These are phyloP conservation scores for Cicer arietinum DNA, from an alignment of 306 rosid genomes.

Conservation along the genomic window DNA sequence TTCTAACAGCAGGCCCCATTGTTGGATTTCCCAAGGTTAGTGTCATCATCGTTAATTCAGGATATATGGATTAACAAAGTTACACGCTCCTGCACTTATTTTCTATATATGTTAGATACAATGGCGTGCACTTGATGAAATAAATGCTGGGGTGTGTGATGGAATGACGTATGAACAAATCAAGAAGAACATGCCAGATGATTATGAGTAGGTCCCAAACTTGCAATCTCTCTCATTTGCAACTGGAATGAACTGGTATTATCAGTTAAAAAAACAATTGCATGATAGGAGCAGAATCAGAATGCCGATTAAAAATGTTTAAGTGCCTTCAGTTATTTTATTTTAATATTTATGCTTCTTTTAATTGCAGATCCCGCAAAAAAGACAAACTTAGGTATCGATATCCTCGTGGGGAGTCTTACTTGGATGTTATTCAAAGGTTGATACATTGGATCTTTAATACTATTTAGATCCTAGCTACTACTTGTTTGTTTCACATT, in stretches of 20 bases:
- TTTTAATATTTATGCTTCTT: slow-evolving; percentile 9
- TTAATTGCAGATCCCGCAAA: slow-evolving; percentile 68
- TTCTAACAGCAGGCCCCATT: slow-evolving; percentile 84
- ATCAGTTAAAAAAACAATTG: slow-evolving; percentile 6
- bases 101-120: slow-evolving; percentile 68
- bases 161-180: slow-evolving; percentile 98
- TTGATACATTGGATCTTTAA: slow-evolving; percentile 44
- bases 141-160: slow-evolving; percentile 91
- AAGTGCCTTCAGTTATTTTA: neutral
- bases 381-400: slow-evolving; percentile 95
- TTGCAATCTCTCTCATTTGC: slow-evolving; percentile 35
- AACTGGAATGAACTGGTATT: slow-evolving; percentile 30
- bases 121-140: slow-evolving; percentile 98
- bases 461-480: slow-evolving; percentile 24
- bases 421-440: slow-evolving; percentile 98
- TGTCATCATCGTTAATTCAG: slow-evolving; percentile 33
- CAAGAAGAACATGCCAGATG: slow-evolving; percentile 95
- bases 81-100: slow-evolving; percentile 1
- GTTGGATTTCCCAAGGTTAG: slow-evolving; percentile 96
- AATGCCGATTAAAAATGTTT: slow-evolving; percentile 29
- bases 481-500: slow-evolving; percentile 17
- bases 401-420: slow-evolving; percentile 99
- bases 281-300: neutral
- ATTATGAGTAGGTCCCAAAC: slow-evolving; percentile 73
- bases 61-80: slow-evolving; percentile 30